These are phyloP conservation scores for Chenopodium suecicum DNA, from an alignment of 148 eudicot species.

Conservation along the genomic window DNA sequence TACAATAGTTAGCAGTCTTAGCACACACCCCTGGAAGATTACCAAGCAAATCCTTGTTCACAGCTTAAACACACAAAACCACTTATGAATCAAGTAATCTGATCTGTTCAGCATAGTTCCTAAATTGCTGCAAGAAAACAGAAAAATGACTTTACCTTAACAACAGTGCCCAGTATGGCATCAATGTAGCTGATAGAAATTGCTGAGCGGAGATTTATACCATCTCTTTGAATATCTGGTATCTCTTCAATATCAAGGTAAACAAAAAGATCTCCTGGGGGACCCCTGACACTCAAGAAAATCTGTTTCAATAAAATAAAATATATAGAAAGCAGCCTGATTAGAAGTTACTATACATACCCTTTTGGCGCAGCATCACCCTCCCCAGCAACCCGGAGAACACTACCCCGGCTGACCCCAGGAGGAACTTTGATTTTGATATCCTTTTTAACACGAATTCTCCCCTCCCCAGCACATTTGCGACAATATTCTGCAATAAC, in stretches of 20 bases:
- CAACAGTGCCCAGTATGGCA: conserved; percentile 87
- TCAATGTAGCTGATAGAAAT: conserved; percentile 77
- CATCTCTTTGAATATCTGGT: conserved; percentile 94
- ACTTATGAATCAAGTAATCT: neutral
- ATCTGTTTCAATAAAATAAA: neutral
- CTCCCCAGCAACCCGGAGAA: conserved; percentile 93
- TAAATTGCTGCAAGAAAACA: neutral
- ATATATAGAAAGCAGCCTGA: neutral
- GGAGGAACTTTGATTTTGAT: conserved; percentile 98
- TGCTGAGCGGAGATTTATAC: conserved; percentile 79
- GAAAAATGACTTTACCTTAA: conserved; percentile 47
- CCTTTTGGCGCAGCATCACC: conserved; percentile 99
- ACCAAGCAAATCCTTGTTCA: neutral
- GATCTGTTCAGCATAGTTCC: neutral
- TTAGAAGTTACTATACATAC: conserved; percentile 33
- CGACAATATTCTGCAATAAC: conserved; percentile 83
- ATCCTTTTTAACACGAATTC: conserved; percentile 80
- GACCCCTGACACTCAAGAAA: conserved; percentile 53
- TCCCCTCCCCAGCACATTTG: conserved; percentile 92
- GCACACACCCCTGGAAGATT: neutral
- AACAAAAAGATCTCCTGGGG: conserved; percentile 96
- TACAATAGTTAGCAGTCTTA: neutral
- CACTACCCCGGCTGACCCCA: conserved; percentile 93
- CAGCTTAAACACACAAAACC: conserved; percentile 8
- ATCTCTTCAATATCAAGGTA: conserved; percentile 89